A percentile compares a stretch with the other conserved stretches of the same genome.
Evolutionary conservation across 2,329 filamentous ascomycete genomes (phyloP).

Genomic region (Alternaria hordeiaustralica): DNA sequence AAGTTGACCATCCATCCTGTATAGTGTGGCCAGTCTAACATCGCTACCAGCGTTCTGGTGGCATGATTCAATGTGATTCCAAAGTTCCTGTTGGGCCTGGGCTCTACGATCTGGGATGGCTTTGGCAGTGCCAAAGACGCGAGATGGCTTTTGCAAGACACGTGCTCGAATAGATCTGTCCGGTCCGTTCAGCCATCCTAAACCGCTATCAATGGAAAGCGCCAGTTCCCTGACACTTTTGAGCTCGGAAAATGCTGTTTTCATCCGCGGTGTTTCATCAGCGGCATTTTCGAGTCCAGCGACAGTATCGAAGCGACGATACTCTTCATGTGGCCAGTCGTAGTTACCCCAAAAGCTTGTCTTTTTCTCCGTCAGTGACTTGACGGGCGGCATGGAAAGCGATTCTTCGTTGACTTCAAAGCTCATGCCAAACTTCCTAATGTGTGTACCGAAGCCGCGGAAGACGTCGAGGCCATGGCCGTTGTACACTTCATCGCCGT

Average conservation of each 20-base stretch:
- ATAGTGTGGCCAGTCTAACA: conserved; percentile 38
- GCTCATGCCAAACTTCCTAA: conserved; percentile 69
- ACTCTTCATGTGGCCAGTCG: conserved; percentile 67
- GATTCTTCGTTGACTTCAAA: conserved; percentile 69
- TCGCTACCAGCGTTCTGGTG: conserved; percentile 29
- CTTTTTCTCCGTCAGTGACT: conserved; percentile 61
- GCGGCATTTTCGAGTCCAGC: conserved; percentile 68
- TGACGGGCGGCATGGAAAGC: conserved; percentile 60
- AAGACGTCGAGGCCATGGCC: conserved; percentile 69
- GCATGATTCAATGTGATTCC: conserved; percentile 39
- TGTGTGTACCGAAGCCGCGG: conserved; percentile 65
- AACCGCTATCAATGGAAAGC: conserved; percentile 69
- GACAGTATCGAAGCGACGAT: conserved; percentile 65
- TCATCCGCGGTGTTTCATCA: conserved; percentile 68
- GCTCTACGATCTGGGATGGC: conserved; percentile 47
- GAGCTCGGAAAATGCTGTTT: conserved; percentile 64
- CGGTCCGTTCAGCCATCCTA: conserved; percentile 71
- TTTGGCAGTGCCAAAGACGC: conserved; percentile 56
- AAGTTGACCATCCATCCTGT: conserved; percentile 30
- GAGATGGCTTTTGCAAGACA: conserved; percentile 52
- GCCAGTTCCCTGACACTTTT: conserved; percentile 66
- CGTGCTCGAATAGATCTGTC: conserved; percentile 61
- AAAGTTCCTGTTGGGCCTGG: conserved; percentile 46
- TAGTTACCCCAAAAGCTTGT: conserved; percentile 70
- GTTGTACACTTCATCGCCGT: conserved; percentile 54